Evolutionary conservation across 192 early-diverging fungal genomes (phyloP).

Genomic region (Backusella macrospora): DNA sequence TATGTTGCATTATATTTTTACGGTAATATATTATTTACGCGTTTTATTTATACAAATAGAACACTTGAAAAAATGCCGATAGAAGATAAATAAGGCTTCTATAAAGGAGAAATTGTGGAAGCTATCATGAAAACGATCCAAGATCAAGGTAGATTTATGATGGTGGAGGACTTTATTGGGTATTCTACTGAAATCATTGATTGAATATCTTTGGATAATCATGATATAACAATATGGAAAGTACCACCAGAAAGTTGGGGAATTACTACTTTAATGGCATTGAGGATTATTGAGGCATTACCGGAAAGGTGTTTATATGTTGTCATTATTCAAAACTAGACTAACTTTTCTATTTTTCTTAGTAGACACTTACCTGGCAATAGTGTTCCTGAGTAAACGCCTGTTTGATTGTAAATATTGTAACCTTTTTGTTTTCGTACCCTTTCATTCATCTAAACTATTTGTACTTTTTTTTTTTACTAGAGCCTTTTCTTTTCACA

Average conservation of each 20-base stretch:
- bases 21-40: conserved; percentile 23
- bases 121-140: conserved; percentile 60
- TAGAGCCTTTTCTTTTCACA: too few relatives aligned
- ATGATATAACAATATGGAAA: conserved; percentile 63
- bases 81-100: conserved; percentile 69
- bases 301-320: too few relatives aligned
- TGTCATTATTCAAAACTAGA: too few relatives aligned
- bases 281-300: conserved; percentile 66
- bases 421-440: too few relatives aligned
- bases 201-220: conserved; percentile 66
- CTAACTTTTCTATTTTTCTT: too few relatives aligned
- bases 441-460: too few relatives aligned
- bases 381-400: too few relatives aligned
- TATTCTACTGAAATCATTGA: conserved; percentile 55
- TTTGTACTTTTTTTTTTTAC: too few relatives aligned
- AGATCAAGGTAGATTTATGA: conserved; percentile 62
- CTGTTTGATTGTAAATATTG: too few relatives aligned
- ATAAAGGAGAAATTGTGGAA: conserved; percentile 67
- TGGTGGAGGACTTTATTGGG: conserved; percentile 60
- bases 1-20: neutral
- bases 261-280: conserved; percentile 68
- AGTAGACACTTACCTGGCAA: too few relatives aligned
- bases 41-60: conserved; percentile 19
- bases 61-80: conserved; percentile 58
- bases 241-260: conserved; percentile 78